Evolutionary conservation across 495 filamentous ascomycete species (phyloP), one percentile per base, ranked within the genome.

Genomic region (Aspergillus sclerotioniger): DNA sequence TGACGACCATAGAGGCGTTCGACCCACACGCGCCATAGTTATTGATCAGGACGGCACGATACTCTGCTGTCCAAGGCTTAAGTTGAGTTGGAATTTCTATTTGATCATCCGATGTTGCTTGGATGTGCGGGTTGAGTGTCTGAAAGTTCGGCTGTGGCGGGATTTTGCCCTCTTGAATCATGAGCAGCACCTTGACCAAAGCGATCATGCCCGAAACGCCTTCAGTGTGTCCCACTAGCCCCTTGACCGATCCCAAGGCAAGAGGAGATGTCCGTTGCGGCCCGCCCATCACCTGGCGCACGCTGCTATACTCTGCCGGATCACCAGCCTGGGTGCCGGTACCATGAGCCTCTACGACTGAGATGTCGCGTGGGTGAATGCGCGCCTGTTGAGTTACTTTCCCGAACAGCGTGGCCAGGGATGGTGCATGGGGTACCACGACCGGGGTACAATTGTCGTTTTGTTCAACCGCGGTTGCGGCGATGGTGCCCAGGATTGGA

Each of bases 301-400:
- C 70, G 47, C 71, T 74, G n/a, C 59, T 62, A 49, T 72, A 71
- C 65, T 90, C 89, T 0, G 81, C 84, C 0, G 81, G 82, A 64
- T 92, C 89, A 6, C 89, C 89, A 12, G 84, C 86, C 54, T 84
- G 82, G 0, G 88, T 90, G 0, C 88, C 89, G 3, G 89, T 91
- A 7, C 89, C 89, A 64, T 92, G 89, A 66, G 88, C 88, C 64
- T 92, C 89, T 6, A 92, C 84, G 31, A 90, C 82, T 50, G 82
- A 81, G 39, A 91, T 77, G 51, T 90, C 81, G 5, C 73, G 70
- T 1, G 88, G 83, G 47, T 83, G 76, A 6, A 90, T 73, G 13
- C 78, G 75, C 1, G 87, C 82, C 13, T 82, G 67, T 8, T 77
- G 65, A 3, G 86, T 72, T 6, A 90, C 84, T 6, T 80, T 67